Conservation (phyloP, 1,139 yeast species). For the Zygoascus sp. region DNA sequence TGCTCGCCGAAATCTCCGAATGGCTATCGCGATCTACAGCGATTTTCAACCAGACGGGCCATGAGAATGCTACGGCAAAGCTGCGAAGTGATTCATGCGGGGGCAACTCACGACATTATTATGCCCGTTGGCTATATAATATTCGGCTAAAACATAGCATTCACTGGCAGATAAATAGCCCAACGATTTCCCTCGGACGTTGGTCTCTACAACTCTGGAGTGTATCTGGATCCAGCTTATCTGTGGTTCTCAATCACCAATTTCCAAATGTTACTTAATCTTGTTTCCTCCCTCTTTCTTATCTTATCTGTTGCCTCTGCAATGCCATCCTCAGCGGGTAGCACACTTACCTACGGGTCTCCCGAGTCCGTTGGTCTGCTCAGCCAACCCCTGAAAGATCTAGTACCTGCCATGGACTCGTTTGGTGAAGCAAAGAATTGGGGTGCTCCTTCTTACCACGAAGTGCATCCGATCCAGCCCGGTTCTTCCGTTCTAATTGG, state of each 20-base stretch:
- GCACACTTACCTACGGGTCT: conserved; percentile 5
- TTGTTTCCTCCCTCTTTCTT: neutral
- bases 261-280: too few relatives aligned
- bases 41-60: neutral
- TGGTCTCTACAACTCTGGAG: too few relatives aligned
- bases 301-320: neutral
- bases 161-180: neutral
- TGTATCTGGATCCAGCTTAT: too few relatives aligned
- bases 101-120: too few relatives aligned
- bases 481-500: conserved; percentile 17
- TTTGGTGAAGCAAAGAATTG: conserved; percentile 10
- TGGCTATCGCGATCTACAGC: neutral
- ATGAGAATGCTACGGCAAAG: neutral
- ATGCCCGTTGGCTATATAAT: too few relatives aligned
- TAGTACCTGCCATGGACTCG: conserved; percentile 13
- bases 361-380: conserved; percentile 17
- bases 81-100: too few relatives aligned
- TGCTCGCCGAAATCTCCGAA: neutral
- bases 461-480: conserved; percentile 16
- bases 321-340: neutral
- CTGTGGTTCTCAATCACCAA: too few relatives aligned
- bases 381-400: conserved; percentile 13
- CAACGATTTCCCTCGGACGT: too few relatives aligned
- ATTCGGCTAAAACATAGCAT: too few relatives aligned
- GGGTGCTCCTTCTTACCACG: conserved; percentile 8